phyloP scores from a whole-genome alignment of 192 early-diverging fungal genomes.

The Pilaira anomala region DNA sequence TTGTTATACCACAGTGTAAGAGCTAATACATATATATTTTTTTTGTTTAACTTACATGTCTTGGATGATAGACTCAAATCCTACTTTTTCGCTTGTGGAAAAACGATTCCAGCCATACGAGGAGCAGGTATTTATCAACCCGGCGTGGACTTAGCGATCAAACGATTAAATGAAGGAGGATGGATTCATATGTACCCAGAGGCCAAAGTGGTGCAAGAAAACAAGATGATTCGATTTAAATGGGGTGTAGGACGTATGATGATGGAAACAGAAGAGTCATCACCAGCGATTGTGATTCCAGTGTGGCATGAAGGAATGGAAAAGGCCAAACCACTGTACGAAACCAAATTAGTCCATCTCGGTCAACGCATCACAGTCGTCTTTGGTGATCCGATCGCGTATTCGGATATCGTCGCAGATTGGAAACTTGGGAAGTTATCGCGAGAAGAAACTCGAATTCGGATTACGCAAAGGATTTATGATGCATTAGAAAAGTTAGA shows the following conservation, averaged over 20 bases:
- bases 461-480: constrained; percentile 52
- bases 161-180: constrained; percentile 57
- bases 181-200: constrained; percentile 96
- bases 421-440: constrained; percentile 50
- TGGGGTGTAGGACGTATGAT: constrained; percentile 88
- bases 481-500: constrained; percentile 45
- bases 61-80: constrained; percentile 47
- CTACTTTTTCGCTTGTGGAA: constrained; percentile 72
- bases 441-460: constrained; percentile 48
- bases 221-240: constrained; percentile 59
- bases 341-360: constrained; percentile 47
- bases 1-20: constrained; percentile 71
- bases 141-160: constrained; percentile 73
- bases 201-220: constrained; percentile 64
- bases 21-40: too few relatives aligned
- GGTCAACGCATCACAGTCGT: constrained; percentile 57
- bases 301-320: constrained; percentile 68
- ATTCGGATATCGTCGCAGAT: constrained; percentile 52
- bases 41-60: neutral
- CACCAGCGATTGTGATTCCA: constrained; percentile 59
- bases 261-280: constrained; percentile 78
- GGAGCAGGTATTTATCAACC: constrained; percentile 86
- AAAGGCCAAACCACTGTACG: constrained; percentile 55
- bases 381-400: constrained; percentile 74
- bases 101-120: constrained; percentile 79